Conservation (phyloP, 129 eudicot genomes). For the Centaurea solstitialis region DNA sequence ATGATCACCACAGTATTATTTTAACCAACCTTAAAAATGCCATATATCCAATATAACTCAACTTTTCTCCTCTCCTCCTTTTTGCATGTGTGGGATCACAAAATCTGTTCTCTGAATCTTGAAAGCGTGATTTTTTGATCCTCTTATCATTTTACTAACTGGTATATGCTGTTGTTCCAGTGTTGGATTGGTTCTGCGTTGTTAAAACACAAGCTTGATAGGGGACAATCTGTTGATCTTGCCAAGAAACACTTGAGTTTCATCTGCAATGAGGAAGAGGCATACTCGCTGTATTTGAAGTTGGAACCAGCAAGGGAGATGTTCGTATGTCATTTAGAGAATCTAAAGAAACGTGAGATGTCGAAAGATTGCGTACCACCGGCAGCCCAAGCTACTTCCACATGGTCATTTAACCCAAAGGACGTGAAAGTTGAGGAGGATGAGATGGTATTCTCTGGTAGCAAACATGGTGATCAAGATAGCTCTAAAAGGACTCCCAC, state of each 20-base stretch:
- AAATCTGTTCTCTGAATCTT: not conserved
- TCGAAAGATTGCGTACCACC: conserved; percentile 22
- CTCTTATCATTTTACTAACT: conserved; percentile 15
- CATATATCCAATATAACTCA: not conserved
- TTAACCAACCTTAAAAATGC: not conserved
- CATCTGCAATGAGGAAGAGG: conserved; percentile 63
- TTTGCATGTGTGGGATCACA: not conserved
- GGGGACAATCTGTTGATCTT: conserved; percentile 47
- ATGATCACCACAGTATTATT: not conserved
- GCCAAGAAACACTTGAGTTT: conserved; percentile 59
- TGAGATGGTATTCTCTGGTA: not conserved
- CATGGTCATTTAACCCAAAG: not conserved
- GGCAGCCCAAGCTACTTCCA: conserved; percentile 1
- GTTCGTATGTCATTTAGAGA: conserved; percentile 39
- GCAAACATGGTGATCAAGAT: not conserved
- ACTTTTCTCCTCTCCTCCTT: not conserved
- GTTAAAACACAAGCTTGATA: conserved; percentile 64
- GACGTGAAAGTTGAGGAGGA: conserved; percentile 23
- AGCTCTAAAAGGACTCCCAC: conserved; percentile 1
- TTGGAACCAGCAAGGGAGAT: conserved; percentile 49
- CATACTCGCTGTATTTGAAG: conserved; percentile 45
- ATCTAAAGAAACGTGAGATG: conserved; percentile 16
- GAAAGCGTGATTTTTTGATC: not conserved
- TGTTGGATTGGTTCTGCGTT: conserved; percentile 80
- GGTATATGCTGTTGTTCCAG: conserved; percentile 43